Evolutionary conservation across 306 rosid species (phyloP).

Genomic region (Corylus heterophylla): DNA sequence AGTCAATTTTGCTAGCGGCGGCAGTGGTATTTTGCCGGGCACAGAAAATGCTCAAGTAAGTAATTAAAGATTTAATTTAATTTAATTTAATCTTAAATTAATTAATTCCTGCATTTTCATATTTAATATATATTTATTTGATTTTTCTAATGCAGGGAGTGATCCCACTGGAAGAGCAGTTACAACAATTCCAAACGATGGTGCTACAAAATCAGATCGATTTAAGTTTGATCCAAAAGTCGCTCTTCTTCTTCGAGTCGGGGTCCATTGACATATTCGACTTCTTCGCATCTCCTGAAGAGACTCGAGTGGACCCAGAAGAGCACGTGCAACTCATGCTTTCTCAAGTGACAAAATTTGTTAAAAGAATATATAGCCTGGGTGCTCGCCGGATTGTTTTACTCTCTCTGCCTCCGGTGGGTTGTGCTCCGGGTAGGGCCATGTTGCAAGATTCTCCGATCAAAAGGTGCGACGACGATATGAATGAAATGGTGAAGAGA

Average conservation of each 20-base stretch:
- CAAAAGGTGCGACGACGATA: constrained; percentile 21
- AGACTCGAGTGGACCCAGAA: too few species aligned
- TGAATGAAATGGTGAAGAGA: constrained; percentile 32
- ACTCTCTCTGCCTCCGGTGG: constrained; percentile 37
- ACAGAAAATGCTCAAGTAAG: constrained; percentile 7
- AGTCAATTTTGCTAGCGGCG: constrained; percentile 53
- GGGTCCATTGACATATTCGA: constrained; percentile 44
- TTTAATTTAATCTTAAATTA: too few species aligned
- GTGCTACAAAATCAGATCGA: constrained; percentile 28
- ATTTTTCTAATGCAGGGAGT: too few species aligned
- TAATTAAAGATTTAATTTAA: too few species aligned
- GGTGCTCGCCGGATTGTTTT: constrained; percentile 35
- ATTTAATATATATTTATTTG: too few species aligned
- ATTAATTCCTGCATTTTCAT: too few species aligned
- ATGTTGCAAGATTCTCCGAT: constrained; percentile 26
- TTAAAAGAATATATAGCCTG: constrained; percentile 20
- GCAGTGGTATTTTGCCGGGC: constrained; percentile 42
- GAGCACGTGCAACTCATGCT: constrained; percentile 30
- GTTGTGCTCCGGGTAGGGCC: constrained; percentile 43
- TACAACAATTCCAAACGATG: constrained; percentile 34
- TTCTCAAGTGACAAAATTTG: constrained; percentile 17
- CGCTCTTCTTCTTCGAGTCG: constrained; percentile 42
- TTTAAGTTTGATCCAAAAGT: constrained; percentile 21
- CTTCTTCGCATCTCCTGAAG: constrained; percentile 26
- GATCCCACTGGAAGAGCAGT: constrained; percentile 31